Evolutionary conservation across 2,329 filamentous ascomycete species (phyloP).

Genomic region (Botrytis aclada): DNA sequence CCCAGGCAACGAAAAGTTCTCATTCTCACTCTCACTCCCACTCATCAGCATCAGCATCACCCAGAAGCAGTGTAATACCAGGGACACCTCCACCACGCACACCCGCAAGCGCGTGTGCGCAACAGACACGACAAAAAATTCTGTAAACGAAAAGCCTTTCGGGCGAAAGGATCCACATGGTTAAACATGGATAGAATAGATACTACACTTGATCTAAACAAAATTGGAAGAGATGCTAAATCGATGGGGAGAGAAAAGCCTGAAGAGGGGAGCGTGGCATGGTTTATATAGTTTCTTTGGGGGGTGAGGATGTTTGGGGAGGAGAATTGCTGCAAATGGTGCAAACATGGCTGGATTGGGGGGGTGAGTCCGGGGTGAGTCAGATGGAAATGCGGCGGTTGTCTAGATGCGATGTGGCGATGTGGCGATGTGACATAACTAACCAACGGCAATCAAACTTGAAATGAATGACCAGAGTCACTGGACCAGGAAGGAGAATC

Average conservation of each 20-base stretch:
- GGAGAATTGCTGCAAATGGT: not conserved
- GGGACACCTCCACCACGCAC: constrained; percentile 65
- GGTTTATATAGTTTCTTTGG: constrained; percentile 10
- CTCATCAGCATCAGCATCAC: constrained; percentile 49
- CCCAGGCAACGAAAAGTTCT: constrained; percentile 52
- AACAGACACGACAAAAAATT: not conserved
- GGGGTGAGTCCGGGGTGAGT: not conserved
- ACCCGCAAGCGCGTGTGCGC: not conserved
- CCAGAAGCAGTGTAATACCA: constrained; percentile 70
- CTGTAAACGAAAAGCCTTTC: not conserved
- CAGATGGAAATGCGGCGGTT: not conserved
- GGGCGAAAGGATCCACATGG: constrained; percentile 56
- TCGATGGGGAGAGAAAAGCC: constrained; percentile 26
- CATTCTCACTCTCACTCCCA: no score
- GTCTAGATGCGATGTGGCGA: not conserved
- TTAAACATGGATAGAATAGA: constrained; percentile 70
- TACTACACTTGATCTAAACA: constrained; percentile 61
- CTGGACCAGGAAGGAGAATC: not conserved
- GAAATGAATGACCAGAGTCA: not conserved
- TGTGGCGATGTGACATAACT: not conserved
- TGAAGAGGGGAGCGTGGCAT: constrained; percentile 5
- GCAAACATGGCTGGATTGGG: constrained; percentile 1
- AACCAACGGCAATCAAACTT: not conserved
- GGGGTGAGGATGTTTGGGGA: constrained; percentile 16
- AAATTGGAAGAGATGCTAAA: constrained; percentile 47